Conservation (phyloP, 164 flowering plant genomes). For the Umbilicus rupestris region DNA sequence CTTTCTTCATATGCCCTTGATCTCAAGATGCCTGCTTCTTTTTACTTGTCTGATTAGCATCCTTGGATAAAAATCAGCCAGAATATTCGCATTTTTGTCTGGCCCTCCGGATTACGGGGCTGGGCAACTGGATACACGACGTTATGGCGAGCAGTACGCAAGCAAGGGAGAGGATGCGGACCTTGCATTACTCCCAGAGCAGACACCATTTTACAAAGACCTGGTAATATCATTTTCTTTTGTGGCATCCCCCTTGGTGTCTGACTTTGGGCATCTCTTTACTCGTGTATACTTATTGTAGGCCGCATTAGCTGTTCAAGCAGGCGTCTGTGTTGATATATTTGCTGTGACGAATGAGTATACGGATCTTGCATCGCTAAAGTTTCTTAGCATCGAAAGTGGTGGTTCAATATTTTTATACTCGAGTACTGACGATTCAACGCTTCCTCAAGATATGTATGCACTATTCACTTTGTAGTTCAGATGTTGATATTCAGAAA, state of each 20-base stretch:
- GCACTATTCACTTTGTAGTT: constrained; percentile 15
- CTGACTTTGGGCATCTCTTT: background rate
- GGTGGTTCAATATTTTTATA: constrained; percentile 87
- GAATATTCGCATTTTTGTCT: constrained; percentile 90
- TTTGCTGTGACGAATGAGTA: constrained; percentile 99
- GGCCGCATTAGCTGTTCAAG: constrained; percentile 85
- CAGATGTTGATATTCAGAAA: background rate
- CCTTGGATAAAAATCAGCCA: constrained; percentile 44
- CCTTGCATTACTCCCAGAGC: constrained; percentile 96
- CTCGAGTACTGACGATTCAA: constrained; percentile 90
- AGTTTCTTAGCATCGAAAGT: constrained; percentile 95
- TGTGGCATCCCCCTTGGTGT: background rate
- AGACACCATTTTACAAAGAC: constrained; percentile 93
- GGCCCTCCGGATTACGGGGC: constrained; percentile 99
- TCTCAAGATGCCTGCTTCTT: background rate
- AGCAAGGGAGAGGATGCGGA: constrained; percentile 28
- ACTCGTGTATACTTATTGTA: background rate
- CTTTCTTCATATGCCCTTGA: background rate
- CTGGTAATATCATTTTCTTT: constrained; percentile 37
- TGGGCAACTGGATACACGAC: constrained; percentile 86
- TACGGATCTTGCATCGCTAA: constrained; percentile 92
- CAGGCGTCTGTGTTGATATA: constrained; percentile 97
- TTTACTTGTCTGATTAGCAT: background rate
- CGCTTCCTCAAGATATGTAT: constrained; percentile 99
- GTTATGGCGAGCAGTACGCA: constrained; percentile 53